Percentiles rank a stretch among this genome's conserved stretches.
Evolutionary conservation across 139 green algal genomes (phyloP).

Genomic region (Mesotaenium endlicherianum): DNA sequence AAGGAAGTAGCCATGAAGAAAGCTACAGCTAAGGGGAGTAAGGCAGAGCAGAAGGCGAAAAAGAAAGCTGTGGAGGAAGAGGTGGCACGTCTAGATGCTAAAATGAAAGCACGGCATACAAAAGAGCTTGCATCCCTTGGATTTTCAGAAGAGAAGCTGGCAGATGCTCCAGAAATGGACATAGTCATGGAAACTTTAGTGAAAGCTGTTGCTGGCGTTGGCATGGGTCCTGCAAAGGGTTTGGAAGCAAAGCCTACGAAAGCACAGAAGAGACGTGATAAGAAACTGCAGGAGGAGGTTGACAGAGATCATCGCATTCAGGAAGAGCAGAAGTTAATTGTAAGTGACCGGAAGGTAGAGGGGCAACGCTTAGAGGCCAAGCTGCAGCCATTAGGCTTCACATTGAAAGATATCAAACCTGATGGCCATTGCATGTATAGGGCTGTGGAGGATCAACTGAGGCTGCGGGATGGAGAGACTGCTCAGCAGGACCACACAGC

Average conservation of each 20-base stretch:
- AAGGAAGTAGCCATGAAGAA: conserved; percentile 47
- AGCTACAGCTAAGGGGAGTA: conserved; percentile 35
- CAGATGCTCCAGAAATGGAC: neutral
- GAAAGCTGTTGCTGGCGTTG: conserved; percentile 1
- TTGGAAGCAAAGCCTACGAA: conserved; percentile 62
- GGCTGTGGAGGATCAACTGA: conserved; percentile 83
- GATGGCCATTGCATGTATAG: conserved; percentile 95
- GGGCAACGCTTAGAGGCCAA: conserved; percentile 61
- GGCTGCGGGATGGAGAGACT: neutral
- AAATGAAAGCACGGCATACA: conserved; percentile 23
- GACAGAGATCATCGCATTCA: conserved; percentile 80
- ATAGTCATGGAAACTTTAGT: neutral
- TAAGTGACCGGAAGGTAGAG: conserved; percentile 69
- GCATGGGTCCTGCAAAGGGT: neutral
- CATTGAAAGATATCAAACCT: conserved; percentile 76
- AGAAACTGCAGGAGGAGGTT: conserved; percentile 56
- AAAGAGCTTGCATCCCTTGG: conserved; percentile 50
- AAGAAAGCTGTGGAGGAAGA: conserved; percentile 37
- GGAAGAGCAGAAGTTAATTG: conserved; percentile 70
- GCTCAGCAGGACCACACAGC: conserved; percentile 46
- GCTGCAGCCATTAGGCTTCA: conserved; percentile 69
- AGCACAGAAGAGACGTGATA: conserved; percentile 64
- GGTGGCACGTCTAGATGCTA: conserved; percentile 9
- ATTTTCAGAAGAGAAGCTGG: conserved; percentile 13
- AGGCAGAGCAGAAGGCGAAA: conserved; percentile 44